Evolutionary conservation across 2,329 filamentous ascomycete species (phyloP), one percentile per base, ranked within the genome.

Genomic region (Beauveria sp.): DNA sequence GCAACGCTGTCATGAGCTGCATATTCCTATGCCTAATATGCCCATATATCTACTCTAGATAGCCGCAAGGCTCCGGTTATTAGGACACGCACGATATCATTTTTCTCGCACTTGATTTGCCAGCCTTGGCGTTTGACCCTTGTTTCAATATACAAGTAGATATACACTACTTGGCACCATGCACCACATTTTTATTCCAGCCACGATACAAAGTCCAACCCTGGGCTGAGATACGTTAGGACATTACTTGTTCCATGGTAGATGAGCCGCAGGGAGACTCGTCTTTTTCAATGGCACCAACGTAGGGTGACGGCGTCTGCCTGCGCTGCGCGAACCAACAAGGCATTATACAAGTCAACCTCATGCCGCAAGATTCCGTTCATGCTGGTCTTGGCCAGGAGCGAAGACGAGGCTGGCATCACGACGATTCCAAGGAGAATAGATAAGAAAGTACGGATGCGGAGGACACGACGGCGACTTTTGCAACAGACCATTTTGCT

Each of bases 241-340:
- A 14, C 30, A 34, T 34, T 1, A 5, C 30, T 34, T 34, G 5
- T 34, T 34, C 30, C 30, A 5, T 12, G 12, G 30, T 34, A 34
- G 12, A 34, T 34, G 30, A 34, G 30, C 30, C 12, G 30, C 12
- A 0, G 30, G 30, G 30, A 34, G 12, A 34, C 12, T 67, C 66
- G 30, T 67, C 64, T 40, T 66, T 59, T 51, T 66, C 64, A 14
- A 70, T 60, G 24, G 47, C 52, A 8, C 64, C 52, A 3, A 69
- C 62, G 59, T 73, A 73, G 2, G 70, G 63, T 2, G 70, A 71
- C 1, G 67, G 60, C 1, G 68, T 70, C 61, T 73, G 68, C 20
- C 71, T 67, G 5, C 66, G 67, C 38, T 63, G 50, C n/a, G 64
- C 49, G 46, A 64, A 69, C 69, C 65, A 71, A 42, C 66, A 67